Evolutionary conservation across 192 early-diverging fungal genomes (phyloP).

Genomic region (Backusella tarrabulga): DNA sequence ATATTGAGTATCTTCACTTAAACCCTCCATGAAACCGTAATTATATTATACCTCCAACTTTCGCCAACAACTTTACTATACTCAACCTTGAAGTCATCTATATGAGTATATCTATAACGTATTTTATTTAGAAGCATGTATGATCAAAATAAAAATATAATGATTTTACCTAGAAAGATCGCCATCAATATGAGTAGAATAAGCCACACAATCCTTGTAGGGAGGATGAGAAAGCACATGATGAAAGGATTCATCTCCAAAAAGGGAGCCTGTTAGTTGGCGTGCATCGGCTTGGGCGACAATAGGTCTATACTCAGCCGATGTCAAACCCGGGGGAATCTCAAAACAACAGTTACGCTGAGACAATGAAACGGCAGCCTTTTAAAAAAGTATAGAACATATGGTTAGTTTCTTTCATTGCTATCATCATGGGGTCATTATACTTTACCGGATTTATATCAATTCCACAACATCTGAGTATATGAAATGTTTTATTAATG

Average conservation of each 20-base stretch:
- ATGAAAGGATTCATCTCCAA: slow-evolving; percentile 76
- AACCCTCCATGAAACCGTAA: neutral
- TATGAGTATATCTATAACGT: slow-evolving; percentile 63
- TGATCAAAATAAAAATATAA: neutral
- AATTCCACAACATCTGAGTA: slow-evolving; percentile 65
- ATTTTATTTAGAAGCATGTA: neutral
- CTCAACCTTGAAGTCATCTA: slow-evolving; percentile 71
- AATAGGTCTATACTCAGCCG: slow-evolving; percentile 78
- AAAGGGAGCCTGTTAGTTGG: slow-evolving; percentile 59
- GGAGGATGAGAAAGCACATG: slow-evolving; percentile 92
- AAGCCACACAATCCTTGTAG: slow-evolving; percentile 91
- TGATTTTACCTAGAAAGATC: slow-evolving; percentile 63
- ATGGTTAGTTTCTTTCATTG: neutral
- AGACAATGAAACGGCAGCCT: slow-evolving; percentile 77
- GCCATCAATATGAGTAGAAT: slow-evolving; percentile 84
- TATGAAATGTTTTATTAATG: neutral
- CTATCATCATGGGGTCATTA: neutral
- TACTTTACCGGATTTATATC: slow-evolving; percentile 82
- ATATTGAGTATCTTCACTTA: too few relatives aligned
- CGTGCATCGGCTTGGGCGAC: slow-evolving; percentile 85
- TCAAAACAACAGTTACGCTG: slow-evolving; percentile 86
- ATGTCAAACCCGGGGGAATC: slow-evolving; percentile 62
- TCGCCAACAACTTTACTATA: slow-evolving; percentile 72
- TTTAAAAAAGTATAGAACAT: neutral
- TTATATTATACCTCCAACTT: slow-evolving; percentile 58